Conservation (phyloP, 2,329 filamentous ascomycete species). For the Huntiella savannae region DNA sequence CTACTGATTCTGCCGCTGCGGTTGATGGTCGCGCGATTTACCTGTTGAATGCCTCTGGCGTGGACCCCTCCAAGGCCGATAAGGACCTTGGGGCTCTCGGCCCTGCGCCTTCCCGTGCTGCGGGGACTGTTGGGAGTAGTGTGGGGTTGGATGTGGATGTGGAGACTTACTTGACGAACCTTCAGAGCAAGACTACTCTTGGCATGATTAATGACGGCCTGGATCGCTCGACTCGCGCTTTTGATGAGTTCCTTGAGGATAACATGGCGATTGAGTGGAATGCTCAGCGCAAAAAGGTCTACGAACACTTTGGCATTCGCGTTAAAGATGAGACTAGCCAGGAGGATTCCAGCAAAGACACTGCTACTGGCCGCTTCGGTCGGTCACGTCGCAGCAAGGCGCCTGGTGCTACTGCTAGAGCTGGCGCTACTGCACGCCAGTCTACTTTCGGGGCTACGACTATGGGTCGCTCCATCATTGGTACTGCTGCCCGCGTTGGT, state of each 20-base stretch:
- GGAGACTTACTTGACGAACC: slow-evolving; percentile 61
- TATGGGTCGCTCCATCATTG: slow-evolving; percentile 72
- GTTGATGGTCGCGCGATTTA: slow-evolving; percentile 60
- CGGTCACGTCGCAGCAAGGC: slow-evolving; percentile 34
- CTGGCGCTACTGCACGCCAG: slow-evolving; percentile 19
- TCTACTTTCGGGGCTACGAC: slow-evolving; percentile 37
- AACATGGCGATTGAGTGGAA: slow-evolving; percentile 95
- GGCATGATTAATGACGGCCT: slow-evolving; percentile 86
- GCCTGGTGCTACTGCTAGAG: slow-evolving; percentile 25
- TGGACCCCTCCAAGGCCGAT: slow-evolving; percentile 69
- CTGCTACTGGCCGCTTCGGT: slow-evolving; percentile 36
- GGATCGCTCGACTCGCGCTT: slow-evolving; percentile 73
- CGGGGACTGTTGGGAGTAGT: slow-evolving; percentile 15
- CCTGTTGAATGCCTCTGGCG: slow-evolving; percentile 77
- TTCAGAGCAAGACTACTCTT: slow-evolving; percentile 78
- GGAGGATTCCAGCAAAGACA: slow-evolving; percentile 21
- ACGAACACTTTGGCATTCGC: slow-evolving; percentile 86
- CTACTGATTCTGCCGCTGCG: slow-evolving; percentile 32
- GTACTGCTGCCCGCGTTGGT: slow-evolving; percentile 51
- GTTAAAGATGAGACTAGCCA: slow-evolving; percentile 26
- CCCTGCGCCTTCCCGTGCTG: slow-evolving; percentile 16
- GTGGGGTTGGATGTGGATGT: slow-evolving; percentile 43
- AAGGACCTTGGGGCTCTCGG: slow-evolving; percentile 56
- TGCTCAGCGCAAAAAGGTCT: slow-evolving; percentile 76
- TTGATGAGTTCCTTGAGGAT: slow-evolving; percentile 84